These are phyloP conservation scores for Termitomyces sp. DNA, from an alignment of 768 basidiomycete species.

Conservation along the genomic window DNA sequence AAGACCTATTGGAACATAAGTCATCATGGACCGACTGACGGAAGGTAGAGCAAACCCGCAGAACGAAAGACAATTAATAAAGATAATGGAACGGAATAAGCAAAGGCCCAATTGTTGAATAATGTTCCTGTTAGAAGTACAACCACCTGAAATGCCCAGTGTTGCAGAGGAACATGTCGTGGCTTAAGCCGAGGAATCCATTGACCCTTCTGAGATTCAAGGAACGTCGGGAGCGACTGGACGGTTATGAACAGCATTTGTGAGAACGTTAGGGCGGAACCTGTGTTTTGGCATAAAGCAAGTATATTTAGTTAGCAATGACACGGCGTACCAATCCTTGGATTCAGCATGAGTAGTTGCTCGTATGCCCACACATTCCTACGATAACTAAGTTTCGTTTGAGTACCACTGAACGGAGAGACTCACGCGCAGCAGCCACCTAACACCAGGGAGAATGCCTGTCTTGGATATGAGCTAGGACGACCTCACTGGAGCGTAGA, in stretches of 20 bases:
- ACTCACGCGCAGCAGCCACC: conserved; percentile 83
- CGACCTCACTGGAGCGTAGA: background rate
- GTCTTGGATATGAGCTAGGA: conserved; percentile 7
- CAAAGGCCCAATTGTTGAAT: conserved; percentile 80
- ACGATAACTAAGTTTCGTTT: background rate
- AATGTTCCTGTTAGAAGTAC: conserved; percentile 62
- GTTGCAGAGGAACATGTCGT: conserved; percentile 58
- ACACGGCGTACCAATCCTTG: conserved; percentile 51
- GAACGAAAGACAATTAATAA: conserved; percentile 84
- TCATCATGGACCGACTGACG: background rate
- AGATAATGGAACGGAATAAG: conserved; percentile 69
- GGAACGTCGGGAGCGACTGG: conserved; percentile 60
- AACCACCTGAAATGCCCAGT: conserved; percentile 70
- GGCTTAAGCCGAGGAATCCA: conserved; percentile 52
- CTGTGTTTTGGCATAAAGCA: conserved; percentile 26
- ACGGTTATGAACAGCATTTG: conserved; percentile 78
- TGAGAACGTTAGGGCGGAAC: conserved; percentile 78
- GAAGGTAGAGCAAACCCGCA: conserved; percentile 45
- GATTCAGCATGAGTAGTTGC: conserved; percentile 62
- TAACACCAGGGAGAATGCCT: conserved; percentile 59
- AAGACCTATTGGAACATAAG: conserved; percentile 41
- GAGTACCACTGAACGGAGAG: background rate
- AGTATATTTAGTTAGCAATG: background rate
- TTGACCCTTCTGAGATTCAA: conserved; percentile 31
- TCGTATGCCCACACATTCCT: conserved; percentile 82